Evolutionary conservation across 139 green algal genomes (phyloP).

Genomic region (Picochlorum costavermella): DNA sequence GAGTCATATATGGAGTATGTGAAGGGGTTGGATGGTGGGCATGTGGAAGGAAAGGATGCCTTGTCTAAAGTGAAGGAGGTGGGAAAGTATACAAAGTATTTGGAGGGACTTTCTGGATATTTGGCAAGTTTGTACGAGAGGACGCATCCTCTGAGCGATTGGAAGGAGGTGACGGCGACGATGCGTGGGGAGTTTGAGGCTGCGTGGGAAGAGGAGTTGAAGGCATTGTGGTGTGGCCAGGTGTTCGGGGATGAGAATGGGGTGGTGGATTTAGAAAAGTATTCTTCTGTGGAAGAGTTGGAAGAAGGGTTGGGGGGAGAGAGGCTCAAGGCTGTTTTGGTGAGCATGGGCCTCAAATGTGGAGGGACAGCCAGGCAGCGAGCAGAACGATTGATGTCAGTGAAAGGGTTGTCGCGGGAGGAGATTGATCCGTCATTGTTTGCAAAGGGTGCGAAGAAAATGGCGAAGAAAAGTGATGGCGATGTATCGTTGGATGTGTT

Average conservation of each 20-base stretch:
- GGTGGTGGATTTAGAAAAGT: conserved; percentile 68
- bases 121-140: conserved; percentile 80
- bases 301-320: conserved; percentile 58
- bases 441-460: conserved; percentile 42
- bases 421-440: conserved; percentile 70
- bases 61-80: too few species aligned
- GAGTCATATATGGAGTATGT: conserved; percentile 23
- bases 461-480: not conserved
- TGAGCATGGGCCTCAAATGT: conserved; percentile 78
- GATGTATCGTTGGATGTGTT: not conserved
- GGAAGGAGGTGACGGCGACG: conserved; percentile 43
- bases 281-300: conserved; percentile 75
- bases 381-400: conserved; percentile 72
- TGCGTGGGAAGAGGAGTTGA: conserved; percentile 54
- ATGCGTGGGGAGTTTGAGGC: conserved; percentile 54
- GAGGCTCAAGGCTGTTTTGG: conserved; percentile 69
- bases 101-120: conserved; percentile 64
- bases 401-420: conserved; percentile 46
- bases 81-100: conserved; percentile 52
- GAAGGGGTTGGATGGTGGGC: not conserved
- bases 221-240: conserved; percentile 66
- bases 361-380: conserved; percentile 82
- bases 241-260: conserved; percentile 17
- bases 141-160: conserved; percentile 74
- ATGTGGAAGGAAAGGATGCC: too few species aligned